phyloP scores from a whole-genome alignment of 2,329 filamentous ascomycete genomes.

The Colletotrichum godetiae region DNA sequence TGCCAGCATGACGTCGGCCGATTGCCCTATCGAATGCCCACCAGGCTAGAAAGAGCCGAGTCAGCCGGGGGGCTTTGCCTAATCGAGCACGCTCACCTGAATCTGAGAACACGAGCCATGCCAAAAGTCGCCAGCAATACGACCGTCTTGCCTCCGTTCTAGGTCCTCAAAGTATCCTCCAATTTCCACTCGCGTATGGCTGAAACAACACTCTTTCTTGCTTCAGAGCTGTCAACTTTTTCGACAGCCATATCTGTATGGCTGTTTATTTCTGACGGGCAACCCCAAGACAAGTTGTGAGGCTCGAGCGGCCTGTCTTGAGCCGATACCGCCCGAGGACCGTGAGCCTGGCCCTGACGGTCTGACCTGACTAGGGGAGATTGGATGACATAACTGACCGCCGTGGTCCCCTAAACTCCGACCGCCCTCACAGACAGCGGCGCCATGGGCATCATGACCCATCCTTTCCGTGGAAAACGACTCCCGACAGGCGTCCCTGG shows the following conservation, averaged over 20 bases:
- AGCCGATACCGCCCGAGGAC: background rate
- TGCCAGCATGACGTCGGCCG: slow-evolving; percentile 11
- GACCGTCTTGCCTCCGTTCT: background rate
- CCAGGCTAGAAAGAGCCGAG: slow-evolving; percentile 25
- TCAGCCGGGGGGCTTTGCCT: slow-evolving; percentile 21
- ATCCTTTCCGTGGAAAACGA: background rate
- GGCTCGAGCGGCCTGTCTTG: slow-evolving; percentile 10
- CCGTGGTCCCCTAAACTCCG: background rate
- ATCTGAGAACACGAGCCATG: slow-evolving; percentile 38
- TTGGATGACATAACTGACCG: background rate
- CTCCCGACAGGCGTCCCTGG: background rate
- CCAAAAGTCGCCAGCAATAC: slow-evolving; percentile 22
- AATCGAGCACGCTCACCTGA: slow-evolving; percentile 38
- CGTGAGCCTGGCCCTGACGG: background rate
- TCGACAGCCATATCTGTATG: background rate
- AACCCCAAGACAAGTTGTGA: background rate
- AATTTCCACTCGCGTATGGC: slow-evolving; percentile 32
- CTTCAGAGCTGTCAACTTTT: slow-evolving; percentile 4
- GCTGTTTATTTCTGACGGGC: slow-evolving; percentile 10
- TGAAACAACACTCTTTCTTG: slow-evolving; percentile 15
- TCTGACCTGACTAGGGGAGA: background rate
- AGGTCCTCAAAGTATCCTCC: slow-evolving; percentile 9
- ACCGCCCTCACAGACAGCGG: slow-evolving; percentile 3
- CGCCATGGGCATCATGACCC: background rate
- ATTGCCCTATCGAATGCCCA: slow-evolving; percentile 13